phyloP scores from a whole-genome alignment of 2,329 filamentous ascomycete species.

The Fusarium sp. region DNA sequence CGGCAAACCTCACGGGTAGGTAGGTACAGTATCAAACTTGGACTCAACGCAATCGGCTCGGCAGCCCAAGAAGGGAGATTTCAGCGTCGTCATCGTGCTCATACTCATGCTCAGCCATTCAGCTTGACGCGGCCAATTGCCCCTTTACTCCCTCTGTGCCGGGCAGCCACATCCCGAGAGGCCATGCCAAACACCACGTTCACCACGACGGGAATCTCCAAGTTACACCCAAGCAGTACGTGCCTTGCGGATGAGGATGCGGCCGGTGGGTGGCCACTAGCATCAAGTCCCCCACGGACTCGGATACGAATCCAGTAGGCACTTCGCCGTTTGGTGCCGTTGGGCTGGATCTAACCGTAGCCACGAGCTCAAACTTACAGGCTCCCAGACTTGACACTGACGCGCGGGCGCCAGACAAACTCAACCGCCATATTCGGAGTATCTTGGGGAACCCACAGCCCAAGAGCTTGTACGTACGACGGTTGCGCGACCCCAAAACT shows the following conservation, averaged over 20 bases:
- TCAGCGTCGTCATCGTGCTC: constrained; percentile 36
- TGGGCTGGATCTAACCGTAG: constrained; percentile 16
- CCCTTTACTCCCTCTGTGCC: background rate
- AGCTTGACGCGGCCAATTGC: constrained; percentile 18
- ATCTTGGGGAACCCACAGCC: background rate
- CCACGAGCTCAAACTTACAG: constrained; percentile 7
- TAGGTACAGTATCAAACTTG: background rate
- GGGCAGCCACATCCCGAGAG: constrained; percentile 1
- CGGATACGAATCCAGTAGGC: constrained; percentile 36
- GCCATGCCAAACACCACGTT: constrained; percentile 1
- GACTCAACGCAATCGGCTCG: background rate
- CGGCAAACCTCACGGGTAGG: too few relatives aligned
- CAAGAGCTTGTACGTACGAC: constrained; percentile 18
- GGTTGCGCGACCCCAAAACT: constrained; percentile 29
- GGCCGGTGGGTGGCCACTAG: constrained; percentile 8
- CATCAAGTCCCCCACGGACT: constrained; percentile 19
- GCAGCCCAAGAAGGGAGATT: constrained; percentile 1
- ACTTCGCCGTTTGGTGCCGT: constrained; percentile 23
- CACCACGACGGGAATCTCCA: background rate
- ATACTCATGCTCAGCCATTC: constrained; percentile 40
- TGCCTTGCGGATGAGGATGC: too few relatives aligned
- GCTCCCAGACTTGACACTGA: constrained; percentile 18
- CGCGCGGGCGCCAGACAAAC: constrained; percentile 37
- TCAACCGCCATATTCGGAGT: constrained; percentile 27
- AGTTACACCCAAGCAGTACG: background rate